Base-by-base conservation (phyloP, 108 stramenopile genomes). In the Discostella stelligeroides region DNA sequence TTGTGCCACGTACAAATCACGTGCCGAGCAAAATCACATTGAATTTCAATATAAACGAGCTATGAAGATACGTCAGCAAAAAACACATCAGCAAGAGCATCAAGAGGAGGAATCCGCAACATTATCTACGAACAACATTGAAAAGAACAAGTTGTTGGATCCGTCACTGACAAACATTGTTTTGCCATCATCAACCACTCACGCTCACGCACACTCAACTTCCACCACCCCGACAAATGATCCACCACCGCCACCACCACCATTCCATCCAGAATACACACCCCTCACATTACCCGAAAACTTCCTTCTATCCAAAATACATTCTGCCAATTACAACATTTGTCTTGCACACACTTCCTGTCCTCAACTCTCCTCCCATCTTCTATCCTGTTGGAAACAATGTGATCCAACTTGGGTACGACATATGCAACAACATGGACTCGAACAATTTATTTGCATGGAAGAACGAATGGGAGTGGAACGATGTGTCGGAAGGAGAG, bases 391-490 rank as follows among this genome's bases (percentile, higher is more conserved):
- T 57, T 76, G 61, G 67, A 57, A 63, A 21, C 29, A 40, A 10
- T 20, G 54, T 17, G 55, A 69, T 58, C 61, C 62, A n/a, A 8
- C 20, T 18, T 39, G 38, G 48, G 67, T 37, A 4, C 18, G 54
- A 17, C n/a, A 24, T 0, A n/a, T 76, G 61, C 40, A 34, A 7
- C 18, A 76, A 11, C 61, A 68, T 25, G 75, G 61, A n/a, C 13
- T 76, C 15, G 75, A 59, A 18, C 38, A 56, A 5, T 49, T 55
- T 15, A 21, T 76, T 10, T 76, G 75, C 48, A 28, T 69, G 43
- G 68, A 76, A 17, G 75, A 76, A 54, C 45, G 75, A 18, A 54
- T 63, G 60, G 75, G 60, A 7, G 53, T 76, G 54, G 75, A 76
- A 37, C 60, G 75, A 42, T 76, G 75, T 50, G 55, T 76, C 11